Evolutionary conservation across 768 basidiomycete species (phyloP), one percentile per base, ranked within the genome.

Genomic region (Suillus fuscotomentosus): DNA sequence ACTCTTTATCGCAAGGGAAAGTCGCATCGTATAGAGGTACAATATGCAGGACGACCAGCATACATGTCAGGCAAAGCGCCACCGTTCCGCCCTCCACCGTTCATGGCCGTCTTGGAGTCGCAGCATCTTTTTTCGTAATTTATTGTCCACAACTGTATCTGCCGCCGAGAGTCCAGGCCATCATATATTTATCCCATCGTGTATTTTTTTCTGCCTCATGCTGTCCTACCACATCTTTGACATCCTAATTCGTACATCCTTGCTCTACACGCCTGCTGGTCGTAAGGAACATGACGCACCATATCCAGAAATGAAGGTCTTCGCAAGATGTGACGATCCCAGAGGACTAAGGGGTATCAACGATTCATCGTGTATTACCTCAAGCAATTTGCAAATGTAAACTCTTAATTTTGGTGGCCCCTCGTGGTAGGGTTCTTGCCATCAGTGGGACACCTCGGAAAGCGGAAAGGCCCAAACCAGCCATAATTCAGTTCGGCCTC

Each of bases 31-130:
- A 79, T 91, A 43, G 86, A 91, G 71, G 84, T 93, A 22, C 82
- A 84, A 65, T 93, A 94, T 75, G 81, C 73, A 63, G 91, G 86
- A 7, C 82, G 88, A 66, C 88, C 89, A 20, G 91, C 88, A 56
- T 84, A 79, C 66, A 80, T 83, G 51, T 71, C 78, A 0, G 85
- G 84, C 39, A 81, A 85, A 68, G 65, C 81, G 31, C 80, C 82
- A n/a, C 65, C 75, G 61, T 75, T 72, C 27, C 79, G 80, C 39
- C 80, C 79, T 20, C 88, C 88, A 27, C 92, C 91, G 0, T 92
- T 89, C 76, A 83, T 91, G 68, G 88, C 80, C 51, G 80, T 92
- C 63, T 78, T 92, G 51, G 79, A 84, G 60, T 79, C 82, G 67
- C 72, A 68, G 54, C 68, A 64, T 63, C 67, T 60, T 31, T 57